A percentile compares a stretch with the other conserved stretches of the same genome.
phyloP scores from a whole-genome alignment of 176 grass and related monocot species.

The Aegilops tauschii region DNA sequence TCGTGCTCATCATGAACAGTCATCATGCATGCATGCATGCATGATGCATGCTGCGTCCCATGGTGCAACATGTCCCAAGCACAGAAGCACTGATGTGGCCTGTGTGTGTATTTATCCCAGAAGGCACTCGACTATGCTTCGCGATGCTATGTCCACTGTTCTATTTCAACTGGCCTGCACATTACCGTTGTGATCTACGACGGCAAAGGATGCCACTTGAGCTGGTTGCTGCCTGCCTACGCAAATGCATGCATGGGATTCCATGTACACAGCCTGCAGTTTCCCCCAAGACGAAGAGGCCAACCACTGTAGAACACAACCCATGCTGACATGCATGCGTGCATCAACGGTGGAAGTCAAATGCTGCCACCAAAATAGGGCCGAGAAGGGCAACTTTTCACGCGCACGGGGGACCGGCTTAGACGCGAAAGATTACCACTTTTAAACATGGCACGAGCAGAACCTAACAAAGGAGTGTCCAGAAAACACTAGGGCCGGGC shows the following conservation, averaged over 20 bases:
- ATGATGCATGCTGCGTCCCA: too few relatives aligned
- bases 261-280: conserved; percentile 6
- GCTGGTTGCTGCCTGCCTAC: neutral
- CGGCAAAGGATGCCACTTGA: neutral
- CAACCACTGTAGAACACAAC: neutral
- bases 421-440: conserved; percentile 1
- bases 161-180: neutral
- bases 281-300: neutral
- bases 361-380: neutral
- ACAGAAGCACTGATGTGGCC: too few relatives aligned
- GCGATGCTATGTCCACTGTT: too few relatives aligned
- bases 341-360: neutral
- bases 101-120: too few relatives aligned
- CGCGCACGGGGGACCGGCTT: neutral
- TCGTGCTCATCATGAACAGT: too few relatives aligned
- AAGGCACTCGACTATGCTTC: too few relatives aligned
- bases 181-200: too few relatives aligned
- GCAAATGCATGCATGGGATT: conserved; percentile 4
- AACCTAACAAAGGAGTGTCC: neutral
- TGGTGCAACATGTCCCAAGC: too few relatives aligned
- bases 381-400: neutral
- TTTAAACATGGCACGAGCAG: conserved; percentile 11
- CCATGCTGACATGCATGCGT: neutral
- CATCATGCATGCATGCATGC: too few relatives aligned
- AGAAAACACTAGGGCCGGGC: neutral